A percentile compares a stretch with the other conserved stretches of the same genome.
Evolutionary conservation across 805 yeast species (phyloP).

Genomic region (Metschnikowia peoriensis): DNA sequence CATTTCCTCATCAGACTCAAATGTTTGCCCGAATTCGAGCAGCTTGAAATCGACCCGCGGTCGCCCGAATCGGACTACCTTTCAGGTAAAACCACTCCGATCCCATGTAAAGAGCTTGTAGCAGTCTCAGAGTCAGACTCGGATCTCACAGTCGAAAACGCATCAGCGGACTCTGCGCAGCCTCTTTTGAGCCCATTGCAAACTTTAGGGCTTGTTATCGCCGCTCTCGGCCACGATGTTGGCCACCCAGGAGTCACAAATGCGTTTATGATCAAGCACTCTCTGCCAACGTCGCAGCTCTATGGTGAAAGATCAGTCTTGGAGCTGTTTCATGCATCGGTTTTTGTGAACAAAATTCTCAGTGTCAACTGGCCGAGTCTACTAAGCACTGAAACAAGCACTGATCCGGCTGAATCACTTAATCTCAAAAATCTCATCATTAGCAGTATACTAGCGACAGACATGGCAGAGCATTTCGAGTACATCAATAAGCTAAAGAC

Average conservation of each 20-base stretch:
- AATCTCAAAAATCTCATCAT: conserved; percentile 30
- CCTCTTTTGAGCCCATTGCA: conserved; percentile 42
- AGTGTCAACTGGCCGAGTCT: conserved; percentile 37
- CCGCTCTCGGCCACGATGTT: conserved; percentile 92
- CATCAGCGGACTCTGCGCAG: background rate
- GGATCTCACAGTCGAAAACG: background rate
- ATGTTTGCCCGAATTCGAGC: conserved; percentile 38
- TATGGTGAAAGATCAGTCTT: conserved; percentile 69
- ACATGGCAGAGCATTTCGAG: conserved; percentile 85
- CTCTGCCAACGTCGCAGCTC: conserved; percentile 60
- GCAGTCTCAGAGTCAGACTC: conserved; percentile 1
- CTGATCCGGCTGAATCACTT: conserved; percentile 8
- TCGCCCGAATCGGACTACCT: conserved; percentile 27
- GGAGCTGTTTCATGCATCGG: conserved; percentile 77
- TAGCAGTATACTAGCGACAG: conserved; percentile 57
- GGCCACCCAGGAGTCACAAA: conserved; percentile 98
- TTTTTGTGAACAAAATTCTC: conserved; percentile 48
- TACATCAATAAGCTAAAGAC: conserved; percentile 56
- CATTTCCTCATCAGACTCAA: conserved; percentile 50
- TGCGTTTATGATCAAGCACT: conserved; percentile 55
- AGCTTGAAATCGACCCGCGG: conserved; percentile 31
- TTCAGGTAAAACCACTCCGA: conserved; percentile 1
- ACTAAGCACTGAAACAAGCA: conserved; percentile 40
- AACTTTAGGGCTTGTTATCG: conserved; percentile 60
- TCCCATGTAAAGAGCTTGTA: conserved; percentile 8